Evolutionary conservation across 495 filamentous ascomycete species (phyloP), one percentile per base, ranked within the genome.

Genomic region (Aspergillus sclerotiicarbonarius): DNA sequence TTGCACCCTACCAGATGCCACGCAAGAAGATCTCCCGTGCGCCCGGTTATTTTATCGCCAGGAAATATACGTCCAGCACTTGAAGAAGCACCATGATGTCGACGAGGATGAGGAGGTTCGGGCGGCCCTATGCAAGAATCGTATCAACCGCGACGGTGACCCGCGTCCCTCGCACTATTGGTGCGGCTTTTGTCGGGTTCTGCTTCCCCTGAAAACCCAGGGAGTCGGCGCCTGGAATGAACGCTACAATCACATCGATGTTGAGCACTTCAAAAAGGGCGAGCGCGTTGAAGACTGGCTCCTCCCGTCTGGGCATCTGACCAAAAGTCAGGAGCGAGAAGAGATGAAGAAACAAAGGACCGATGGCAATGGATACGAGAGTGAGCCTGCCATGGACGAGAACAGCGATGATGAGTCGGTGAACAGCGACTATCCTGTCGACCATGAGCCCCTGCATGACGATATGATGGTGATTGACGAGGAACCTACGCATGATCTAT

Each of bases 191-290:
- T 96, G 92, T 66, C 67, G 69, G 35, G 66, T 71, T 12, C 77
- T 85, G 7, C 75, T 92, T 10, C 65, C 75, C 15, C 75, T 92
- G 13, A 69, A 79, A 37, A 77, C 76, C 16, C 71, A 76, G 8
- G 83, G 82, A 0, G 61, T 80, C 3, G 82, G 78, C 15, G 88
- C 85, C 0, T 85, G 83, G 81, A 84, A 89, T 53, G 88, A 90
- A 67, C 80, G 93, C 4, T 93, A 91, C 66, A 84, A 94, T 66
- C 93, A 98, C 70, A 92, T 96, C 47, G 92, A 91, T 59, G 53
- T 62, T 0, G 76, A 85, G 52, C 92, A 96, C 66, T 92, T 89
- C 56, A 77, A 81, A 51, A 77, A 83, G 41, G 76, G 73, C 19
- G 64, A 73, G 58, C 65, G 72, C 2, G 81, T 85, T 29, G 68